Percentiles rank a stretch among this genome's conserved stretches.
Conservation (phyloP, 2,329 filamentous ascomycete genomes). For the Celoporthe dispersa region DNA sequence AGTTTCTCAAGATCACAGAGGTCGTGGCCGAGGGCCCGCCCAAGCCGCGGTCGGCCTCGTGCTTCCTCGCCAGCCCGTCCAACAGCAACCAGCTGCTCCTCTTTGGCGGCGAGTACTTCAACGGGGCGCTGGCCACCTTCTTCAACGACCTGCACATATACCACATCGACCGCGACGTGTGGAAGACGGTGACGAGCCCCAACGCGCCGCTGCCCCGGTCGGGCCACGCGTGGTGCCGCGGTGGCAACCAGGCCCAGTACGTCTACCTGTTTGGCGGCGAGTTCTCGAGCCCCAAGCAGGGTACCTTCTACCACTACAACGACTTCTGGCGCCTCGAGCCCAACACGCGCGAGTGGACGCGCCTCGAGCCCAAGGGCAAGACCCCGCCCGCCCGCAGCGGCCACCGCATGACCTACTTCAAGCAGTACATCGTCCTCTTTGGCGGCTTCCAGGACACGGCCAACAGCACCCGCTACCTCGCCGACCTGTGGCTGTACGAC, state of each 20-base stretch:
- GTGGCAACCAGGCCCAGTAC: conserved; percentile 76
- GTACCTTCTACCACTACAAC: conserved; percentile 98
- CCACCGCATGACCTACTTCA: conserved; percentile 95
- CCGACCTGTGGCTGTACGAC: conserved; percentile 95
- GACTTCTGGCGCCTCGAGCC: conserved; percentile 97
- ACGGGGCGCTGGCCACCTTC: conserved; percentile 80
- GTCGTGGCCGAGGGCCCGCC: conserved; percentile 72
- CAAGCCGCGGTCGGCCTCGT: conserved; percentile 76
- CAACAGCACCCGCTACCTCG: conserved; percentile 90
- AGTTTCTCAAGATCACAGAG: conserved; percentile 93
- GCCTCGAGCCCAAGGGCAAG: conserved; percentile 80
- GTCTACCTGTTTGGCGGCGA: conserved; percentile 96
- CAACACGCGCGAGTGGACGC: conserved; percentile 83
- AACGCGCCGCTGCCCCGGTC: conserved; percentile 90
- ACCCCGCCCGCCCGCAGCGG: conserved; percentile 84
- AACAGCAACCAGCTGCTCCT: conserved; percentile 88
- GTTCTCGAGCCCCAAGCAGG: conserved; percentile 95
- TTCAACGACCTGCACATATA: conserved; percentile 71
- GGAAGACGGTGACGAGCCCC: conserved; percentile 86
- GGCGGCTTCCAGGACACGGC: conserved; percentile 98
- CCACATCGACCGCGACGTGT: conserved; percentile 84
- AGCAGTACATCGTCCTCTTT: conserved; percentile 94
- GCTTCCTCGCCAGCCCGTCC: conserved; percentile 81
- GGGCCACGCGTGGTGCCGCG: conserved; percentile 93
- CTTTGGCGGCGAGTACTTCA: conserved; percentile 95